Base-by-base conservation (phyloP, 164 flowering plant species). In the Macadamia integrifolia region DNA sequence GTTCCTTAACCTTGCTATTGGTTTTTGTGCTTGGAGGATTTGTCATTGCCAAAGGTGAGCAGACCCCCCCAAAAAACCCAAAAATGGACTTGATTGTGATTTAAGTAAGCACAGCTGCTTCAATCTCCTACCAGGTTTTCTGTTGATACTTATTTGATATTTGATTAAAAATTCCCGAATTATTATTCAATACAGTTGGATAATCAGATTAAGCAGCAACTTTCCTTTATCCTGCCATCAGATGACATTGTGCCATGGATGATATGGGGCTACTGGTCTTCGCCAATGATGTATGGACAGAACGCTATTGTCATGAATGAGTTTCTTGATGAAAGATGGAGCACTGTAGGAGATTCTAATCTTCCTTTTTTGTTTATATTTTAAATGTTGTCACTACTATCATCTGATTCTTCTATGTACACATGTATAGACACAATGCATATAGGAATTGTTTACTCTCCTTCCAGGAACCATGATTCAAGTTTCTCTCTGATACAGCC, bases 1-100 rank as follows among this genome's bases (percentile, higher is more conserved):
- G 83, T 14, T 75, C 81, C 48, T 76, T 83, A 15, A 65, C 78
- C 8, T 30, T 87, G 62, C 78, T 84, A 42, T 3, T 83, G 63
- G 76, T 86, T 18, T 84, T 84, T 72, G 78, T 82, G 13, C 79
- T 86, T 23, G 92, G 90, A 44, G 92, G 92, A 43, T 86, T 86
- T 61, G 64, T 87, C 32, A 68, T 87, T 42, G 72, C 87, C 57
- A 87, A 81, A 82, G 81, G 91, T 87, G 17, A 72, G 82, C 17
- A 42, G n/a, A 40, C 2, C 1, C 13, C 60, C 1, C 13, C 60
- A 23, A 23, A 23, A 23, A 23, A 23, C 23, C 23, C 23, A 23
- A 23, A 23, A 23, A 23, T 23, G 23, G 23, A 52, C 23, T 67
- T 32, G 5, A 23, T 3, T 7, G 28, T 35, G 28, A 31, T 3